Evolutionary conservation across 1,139 yeast genomes (phyloP).

Genomic region (Magnusiomyces sp.): DNA sequence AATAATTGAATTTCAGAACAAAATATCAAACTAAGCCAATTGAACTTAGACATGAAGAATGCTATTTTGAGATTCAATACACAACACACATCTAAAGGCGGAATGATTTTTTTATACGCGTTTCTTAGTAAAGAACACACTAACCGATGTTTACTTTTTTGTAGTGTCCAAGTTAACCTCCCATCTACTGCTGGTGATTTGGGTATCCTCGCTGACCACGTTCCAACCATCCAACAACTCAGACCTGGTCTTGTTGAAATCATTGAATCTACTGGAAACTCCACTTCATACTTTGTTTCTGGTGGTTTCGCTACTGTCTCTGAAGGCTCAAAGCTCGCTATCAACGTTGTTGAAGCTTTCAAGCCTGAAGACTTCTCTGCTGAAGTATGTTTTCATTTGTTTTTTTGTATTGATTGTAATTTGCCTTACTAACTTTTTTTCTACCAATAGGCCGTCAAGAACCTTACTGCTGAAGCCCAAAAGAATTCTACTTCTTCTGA

Average conservation of each 20-base stretch:
- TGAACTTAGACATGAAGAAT: neutral
- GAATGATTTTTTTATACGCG: neutral
- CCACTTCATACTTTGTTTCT: slow-evolving; percentile 78
- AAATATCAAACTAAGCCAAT: neutral
- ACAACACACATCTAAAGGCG: too few relatives aligned
- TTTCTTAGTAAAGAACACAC: neutral
- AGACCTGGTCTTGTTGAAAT: slow-evolving; percentile 94
- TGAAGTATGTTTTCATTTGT: slow-evolving; percentile 31
- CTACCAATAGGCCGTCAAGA: slow-evolving; percentile 47
- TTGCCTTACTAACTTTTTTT: slow-evolving; percentile 5
- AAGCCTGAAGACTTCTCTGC: slow-evolving; percentile 83
- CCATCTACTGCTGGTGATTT: slow-evolving; percentile 95
- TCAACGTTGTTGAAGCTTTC: slow-evolving; percentile 94
- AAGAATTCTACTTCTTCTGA: slow-evolving; percentile 78
- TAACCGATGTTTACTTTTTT: slow-evolving; percentile 14
- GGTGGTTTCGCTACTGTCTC: slow-evolving; percentile 98
- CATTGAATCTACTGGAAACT: slow-evolving; percentile 67
- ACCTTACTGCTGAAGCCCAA: slow-evolving; percentile 87
- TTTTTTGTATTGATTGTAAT: neutral
- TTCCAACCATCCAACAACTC: slow-evolving; percentile 94
- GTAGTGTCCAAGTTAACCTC: slow-evolving; percentile 82
- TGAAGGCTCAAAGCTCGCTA: slow-evolving; percentile 85
- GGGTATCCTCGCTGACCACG: slow-evolving; percentile 97
- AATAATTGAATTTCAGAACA: neutral
- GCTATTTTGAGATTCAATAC: too few relatives aligned